Base-by-base conservation (phyloP, 176 grass and related monocot species). In the Triticum dicoccoides region DNA sequence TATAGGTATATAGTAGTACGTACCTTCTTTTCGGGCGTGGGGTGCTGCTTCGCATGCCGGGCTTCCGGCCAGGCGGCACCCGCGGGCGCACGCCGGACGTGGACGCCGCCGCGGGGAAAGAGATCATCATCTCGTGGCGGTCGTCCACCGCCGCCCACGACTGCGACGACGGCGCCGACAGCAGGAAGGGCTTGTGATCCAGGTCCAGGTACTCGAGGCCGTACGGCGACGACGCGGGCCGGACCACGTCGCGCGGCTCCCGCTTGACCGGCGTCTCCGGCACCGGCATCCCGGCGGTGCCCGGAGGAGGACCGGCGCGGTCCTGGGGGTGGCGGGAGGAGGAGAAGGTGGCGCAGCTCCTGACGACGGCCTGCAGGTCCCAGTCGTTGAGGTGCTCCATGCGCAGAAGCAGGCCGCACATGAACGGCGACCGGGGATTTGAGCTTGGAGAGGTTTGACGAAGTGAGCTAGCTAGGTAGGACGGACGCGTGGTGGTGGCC, bases 351-450 rank as follows among this genome's bases (percentile, higher is more conserved):
- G 52, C 30, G 83, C 92, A 99, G 61, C 97, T 90, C 79, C 97
- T 93, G 20, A 99, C 97, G 63, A 99, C 92, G 34, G 97, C 97
- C 38, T 88, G 88, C 49, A 99, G 87, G 87, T 99, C 97, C 97
- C 96, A 98, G 78, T 98, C 90, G 91, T 99, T 94, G 84, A 89
- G 62, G 78, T 91, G 77, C 66, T 94, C 93, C 88, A 91, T 89
- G 66, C 82, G 83, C 47, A 41, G 74, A 79, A 30, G 77, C 75
- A 11, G 52, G 52, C 12, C 69, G 81, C 39, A 69, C 78, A 86
- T 77, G 69, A 80, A 88, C 56, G 56, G 54, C 64, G 62, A 81
- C 39, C 38, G 18, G 44, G 45, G 32, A 2, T 18, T 70, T 39
- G 68, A 24, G 61, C 9, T 63, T 11, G 56, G 76, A 21, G 78